Evolutionary conservation across 2,329 filamentous ascomycete species (phyloP).

Genomic region (Boeremia lycopersici): DNA sequence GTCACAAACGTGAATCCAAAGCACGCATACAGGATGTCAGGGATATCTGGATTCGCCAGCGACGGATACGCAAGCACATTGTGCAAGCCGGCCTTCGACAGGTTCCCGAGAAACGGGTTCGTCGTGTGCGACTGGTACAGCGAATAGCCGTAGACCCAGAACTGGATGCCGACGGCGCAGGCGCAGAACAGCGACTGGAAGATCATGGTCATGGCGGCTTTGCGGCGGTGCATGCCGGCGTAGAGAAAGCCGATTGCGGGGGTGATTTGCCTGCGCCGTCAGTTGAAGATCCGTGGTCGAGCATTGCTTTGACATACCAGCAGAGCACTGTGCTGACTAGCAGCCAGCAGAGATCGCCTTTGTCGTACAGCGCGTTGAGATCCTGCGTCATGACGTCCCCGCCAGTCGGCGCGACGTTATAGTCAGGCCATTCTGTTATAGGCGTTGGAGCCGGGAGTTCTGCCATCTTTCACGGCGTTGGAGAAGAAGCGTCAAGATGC

Average conservation of each 20-base stretch:
- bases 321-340: constrained; percentile 40
- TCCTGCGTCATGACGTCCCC: constrained; percentile 54
- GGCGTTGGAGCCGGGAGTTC: constrained; percentile 37
- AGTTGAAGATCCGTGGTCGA: not conserved
- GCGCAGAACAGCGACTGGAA: constrained; percentile 57
- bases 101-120: constrained; percentile 35
- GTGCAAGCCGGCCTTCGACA: constrained; percentile 41
- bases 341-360: constrained; percentile 55
- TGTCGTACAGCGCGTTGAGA: constrained; percentile 54
- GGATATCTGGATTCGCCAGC: constrained; percentile 41
- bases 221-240: constrained; percentile 42
- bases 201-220: constrained; percentile 52
- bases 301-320: constrained; percentile 23
- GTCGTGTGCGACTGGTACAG: constrained; percentile 48
- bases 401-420: constrained; percentile 48
- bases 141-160: constrained; percentile 56
- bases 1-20: constrained; percentile 47
- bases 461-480: constrained; percentile 24
- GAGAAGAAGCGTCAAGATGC: not conserved
- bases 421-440: constrained; percentile 53
- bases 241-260: constrained; percentile 45
- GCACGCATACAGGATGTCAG: constrained; percentile 42
- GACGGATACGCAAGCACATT: constrained; percentile 39
- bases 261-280: constrained; percentile 38
- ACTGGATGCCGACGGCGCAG: constrained; percentile 54